These are phyloP conservation scores for Massarina eburnea DNA, from an alignment of 2,329 filamentous ascomycete genomes.

Conservation along the genomic window DNA sequence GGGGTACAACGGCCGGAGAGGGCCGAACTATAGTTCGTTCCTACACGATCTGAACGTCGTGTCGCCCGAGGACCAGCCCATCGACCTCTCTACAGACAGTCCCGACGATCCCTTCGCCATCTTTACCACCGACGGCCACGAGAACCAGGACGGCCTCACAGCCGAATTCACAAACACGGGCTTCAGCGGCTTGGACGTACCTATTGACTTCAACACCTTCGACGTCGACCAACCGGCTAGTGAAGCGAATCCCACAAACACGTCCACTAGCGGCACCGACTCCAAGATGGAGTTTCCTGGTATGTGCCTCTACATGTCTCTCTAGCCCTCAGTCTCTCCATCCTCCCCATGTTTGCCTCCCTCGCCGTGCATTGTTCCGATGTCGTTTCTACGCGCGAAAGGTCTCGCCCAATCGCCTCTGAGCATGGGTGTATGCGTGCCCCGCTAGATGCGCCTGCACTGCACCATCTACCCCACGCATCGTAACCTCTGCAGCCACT, in stretches of 20 bases:
- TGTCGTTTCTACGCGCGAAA: constrained; percentile 15
- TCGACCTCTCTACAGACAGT: constrained; percentile 46
- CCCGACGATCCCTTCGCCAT: constrained; percentile 51
- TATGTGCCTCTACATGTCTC: constrained; percentile 24
- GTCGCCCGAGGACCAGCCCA: constrained; percentile 36
- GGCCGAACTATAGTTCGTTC: constrained; percentile 84
- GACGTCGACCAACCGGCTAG: constrained; percentile 24
- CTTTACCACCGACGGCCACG: too few species aligned
- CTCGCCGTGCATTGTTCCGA: constrained; percentile 13
- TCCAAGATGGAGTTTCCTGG: constrained; percentile 40
- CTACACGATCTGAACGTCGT: constrained; percentile 78
- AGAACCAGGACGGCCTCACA: too few species aligned
- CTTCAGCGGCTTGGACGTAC: constrained; percentile 55
- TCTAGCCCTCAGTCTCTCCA: constrained; percentile 10
- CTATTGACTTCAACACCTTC: constrained; percentile 33
- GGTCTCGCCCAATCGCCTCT: constrained; percentile 24
- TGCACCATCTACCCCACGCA: constrained; percentile 33
- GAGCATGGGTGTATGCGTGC: constrained; percentile 21
- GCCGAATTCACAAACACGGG: constrained; percentile 62
- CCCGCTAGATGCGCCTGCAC: constrained; percentile 28
- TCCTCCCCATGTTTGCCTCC: constrained; percentile 8
- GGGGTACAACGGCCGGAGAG: constrained; percentile 70
- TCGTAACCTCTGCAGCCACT: constrained; percentile 23
- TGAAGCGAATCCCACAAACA: constrained; percentile 3
- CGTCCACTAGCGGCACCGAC: constrained; percentile 18